Base-by-base conservation (phyloP, 345 rosid species). In the Psidium friedrichsthalianum region DNA sequence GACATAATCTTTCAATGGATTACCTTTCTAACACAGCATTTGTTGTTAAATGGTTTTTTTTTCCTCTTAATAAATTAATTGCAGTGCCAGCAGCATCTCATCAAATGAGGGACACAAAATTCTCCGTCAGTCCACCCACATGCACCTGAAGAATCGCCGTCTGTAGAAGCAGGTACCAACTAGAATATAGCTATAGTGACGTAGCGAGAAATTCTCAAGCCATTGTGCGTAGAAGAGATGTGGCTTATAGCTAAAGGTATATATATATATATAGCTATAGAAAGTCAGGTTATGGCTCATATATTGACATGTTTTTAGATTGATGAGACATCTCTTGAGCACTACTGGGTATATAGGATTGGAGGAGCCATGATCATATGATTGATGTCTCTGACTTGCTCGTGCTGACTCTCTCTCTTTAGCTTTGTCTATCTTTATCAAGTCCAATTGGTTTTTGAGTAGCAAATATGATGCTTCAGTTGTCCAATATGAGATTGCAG, bases 141-240 rank as follows among this genome's bases (percentile, higher is more conserved):
- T 44, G 25, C 87, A 83, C 94, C 93, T 21, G 89, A 87, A 85
- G 84, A 85, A 82, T 51, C 95, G 51, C 94, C 94, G 29, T 61
- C 94, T 86, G 85, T 51, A 32, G 86, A 91, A 78, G 90, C 92
- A 90, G 95, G 97, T 94, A 89, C 86, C n/a, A 58, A 56, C 52
- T 59, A 74, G 85, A 49, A 51, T 61, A 49, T 57, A 49, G 21
- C 2, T 58, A 18, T n/a, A n/a, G 36, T 44, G 29, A 84, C 16
- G 27, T 24, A 58, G 24, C 7, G 24, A 56, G 74, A 82, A 49
- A 82, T 82, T 47, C 24, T 84, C 57, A 10, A 54, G 47, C 78
- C 78, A 18, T 32, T 69, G 78, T 21, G 78, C 78, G 32, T 69
- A 69, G 24, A 69, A 36, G 78, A 69, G 78, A 69, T 32, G 13